These are phyloP conservation scores for Uronychia setigera DNA, from an alignment of 73 alveolate species.

Conservation along the genomic window DNA sequence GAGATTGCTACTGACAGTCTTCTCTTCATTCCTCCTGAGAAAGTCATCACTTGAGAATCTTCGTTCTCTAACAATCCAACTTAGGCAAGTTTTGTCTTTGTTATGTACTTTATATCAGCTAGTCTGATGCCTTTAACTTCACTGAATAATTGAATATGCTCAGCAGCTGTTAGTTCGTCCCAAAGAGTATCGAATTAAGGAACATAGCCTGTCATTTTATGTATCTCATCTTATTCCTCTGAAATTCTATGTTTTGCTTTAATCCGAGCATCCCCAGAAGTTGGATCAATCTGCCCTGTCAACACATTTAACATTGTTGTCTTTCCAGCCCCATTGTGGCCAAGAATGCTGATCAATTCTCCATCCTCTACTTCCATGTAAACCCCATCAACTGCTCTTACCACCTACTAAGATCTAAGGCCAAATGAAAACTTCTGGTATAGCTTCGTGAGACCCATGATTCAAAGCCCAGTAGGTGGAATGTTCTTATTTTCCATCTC, in stretches of 20 bases:
- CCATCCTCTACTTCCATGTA: conserved; percentile 60
- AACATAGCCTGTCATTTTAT: conserved; percentile 63
- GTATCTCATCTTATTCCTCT: conserved; percentile 36
- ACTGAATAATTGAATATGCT: conserved; percentile 64
- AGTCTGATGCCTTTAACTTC: conserved; percentile 41
- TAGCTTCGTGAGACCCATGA: conserved; percentile 23
- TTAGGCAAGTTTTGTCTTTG: conserved; percentile 10
- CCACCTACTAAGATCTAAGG: conserved; percentile 21
- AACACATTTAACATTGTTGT: conserved; percentile 76
- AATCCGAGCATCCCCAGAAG: conserved; percentile 47
- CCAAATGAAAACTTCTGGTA: conserved; percentile 36
- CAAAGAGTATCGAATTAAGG: conserved; percentile 75
- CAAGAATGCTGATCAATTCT: conserved; percentile 74
- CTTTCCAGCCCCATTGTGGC: conserved; percentile 93
- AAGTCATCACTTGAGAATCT: conserved; percentile 29
- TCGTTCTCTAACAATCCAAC: conserved; percentile 43
- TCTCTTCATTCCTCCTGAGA: conserved; percentile 83
- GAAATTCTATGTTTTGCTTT: conserved; percentile 3
- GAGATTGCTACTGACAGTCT: conserved; percentile 77
- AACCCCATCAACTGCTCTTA: conserved; percentile 35
- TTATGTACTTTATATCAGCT: conserved; percentile 25
- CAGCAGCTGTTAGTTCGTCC: conserved; percentile 65
- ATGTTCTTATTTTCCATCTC: conserved; percentile 10
- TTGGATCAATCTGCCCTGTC: conserved; percentile 58
- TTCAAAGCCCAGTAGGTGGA: conserved; percentile 19